Conservation (phyloP, 768 basidiomycete species). For the Boletus tomentosulus region DNA sequence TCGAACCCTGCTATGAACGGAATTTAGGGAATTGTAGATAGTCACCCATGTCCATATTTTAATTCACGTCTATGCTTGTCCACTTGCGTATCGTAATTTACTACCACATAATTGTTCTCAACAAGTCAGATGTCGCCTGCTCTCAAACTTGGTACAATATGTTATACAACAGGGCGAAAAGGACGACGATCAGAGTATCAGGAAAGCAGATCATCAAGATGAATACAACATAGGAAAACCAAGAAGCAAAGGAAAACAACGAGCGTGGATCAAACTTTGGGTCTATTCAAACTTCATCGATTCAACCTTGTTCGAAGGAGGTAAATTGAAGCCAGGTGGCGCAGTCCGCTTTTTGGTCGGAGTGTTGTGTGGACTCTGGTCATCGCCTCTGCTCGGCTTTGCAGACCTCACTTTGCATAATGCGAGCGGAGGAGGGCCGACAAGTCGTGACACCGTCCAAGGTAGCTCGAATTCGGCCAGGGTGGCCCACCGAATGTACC, state of each 20-base stretch:
- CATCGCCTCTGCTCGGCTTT: slow-evolving; percentile 11
- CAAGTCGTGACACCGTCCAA: slow-evolving; percentile 71
- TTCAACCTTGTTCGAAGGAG: slow-evolving; percentile 42
- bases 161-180: slow-evolving; percentile 18
- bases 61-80: slow-evolving; percentile 5
- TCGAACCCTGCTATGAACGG: not conserved
- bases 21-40: not conserved
- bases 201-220: slow-evolving; percentile 3
- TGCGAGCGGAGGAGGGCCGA: slow-evolving; percentile 71
- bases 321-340: slow-evolving; percentile 28
- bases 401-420: slow-evolving; percentile 43
- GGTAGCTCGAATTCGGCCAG: slow-evolving; percentile 74
- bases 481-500: slow-evolving; percentile 70
- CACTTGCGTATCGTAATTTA: slow-evolving; percentile 8
- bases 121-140: slow-evolving; percentile 7
- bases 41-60: slow-evolving; percentile 4
- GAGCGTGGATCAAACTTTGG: not conserved
- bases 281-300: slow-evolving; percentile 39
- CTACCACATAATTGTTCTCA: slow-evolving; percentile 13
- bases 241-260: slow-evolving; percentile 1
- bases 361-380: slow-evolving; percentile 18
- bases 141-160: slow-evolving; percentile 5
- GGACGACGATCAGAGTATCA: slow-evolving; percentile 11
- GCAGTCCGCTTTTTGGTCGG: slow-evolving; percentile 23
- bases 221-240: slow-evolving; percentile 11